Base-by-base conservation (phyloP, 176 grass and related monocot species). In the Thinopyrum elongatum region DNA sequence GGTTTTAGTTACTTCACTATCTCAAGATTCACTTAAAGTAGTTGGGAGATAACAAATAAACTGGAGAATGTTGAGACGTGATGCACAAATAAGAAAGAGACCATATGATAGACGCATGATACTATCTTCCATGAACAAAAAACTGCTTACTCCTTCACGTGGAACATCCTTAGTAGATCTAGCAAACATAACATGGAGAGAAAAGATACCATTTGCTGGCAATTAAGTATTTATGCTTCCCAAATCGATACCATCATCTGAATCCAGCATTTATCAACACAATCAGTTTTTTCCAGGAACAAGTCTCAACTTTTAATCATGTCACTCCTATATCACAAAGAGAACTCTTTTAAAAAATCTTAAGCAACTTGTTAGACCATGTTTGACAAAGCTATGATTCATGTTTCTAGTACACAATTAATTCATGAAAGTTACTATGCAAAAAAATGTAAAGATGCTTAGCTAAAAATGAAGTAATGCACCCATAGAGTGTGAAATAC, bases 181-280 rank as follows among this genome's bases (percentile, higher is more conserved):
- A 86, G 87, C 92, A 86, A 94, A 82, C 57, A 97, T 69, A 76
- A 94, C 90, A 55, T 94, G 87, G 6, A 97, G 38, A 84, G 95
- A 92, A 82, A 97, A 97, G 14, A 94, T 70, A 76, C 82, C 51
- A 10, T 57, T 55, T 49, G 85, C 60, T 83, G 76, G 88, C 82
- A 91, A n/a, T n/a, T n/a, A n/a, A n/a, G n/a, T n/a, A n/a, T n/a
- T n/a, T n/a, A n/a, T n/a, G n/a, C n/a, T n/a, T 31, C 83, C 87
- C 88, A 77, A 25, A 97, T 58, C 62, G 92, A 94, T 83, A 94
- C 49, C 49, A 86, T 86, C 75, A 97, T 90, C 82, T 89, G 84
- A 78, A 94, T 97, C 84, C 95, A 94, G 82, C 79, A 91, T 28
- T 82, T 84, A 88, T 70, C 44, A 82, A 25, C 39, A 25, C 59